These are phyloP conservation scores for Schwanniomyces yamadae DNA, from an alignment of 805 yeast genomes.

Conservation along the genomic window DNA sequence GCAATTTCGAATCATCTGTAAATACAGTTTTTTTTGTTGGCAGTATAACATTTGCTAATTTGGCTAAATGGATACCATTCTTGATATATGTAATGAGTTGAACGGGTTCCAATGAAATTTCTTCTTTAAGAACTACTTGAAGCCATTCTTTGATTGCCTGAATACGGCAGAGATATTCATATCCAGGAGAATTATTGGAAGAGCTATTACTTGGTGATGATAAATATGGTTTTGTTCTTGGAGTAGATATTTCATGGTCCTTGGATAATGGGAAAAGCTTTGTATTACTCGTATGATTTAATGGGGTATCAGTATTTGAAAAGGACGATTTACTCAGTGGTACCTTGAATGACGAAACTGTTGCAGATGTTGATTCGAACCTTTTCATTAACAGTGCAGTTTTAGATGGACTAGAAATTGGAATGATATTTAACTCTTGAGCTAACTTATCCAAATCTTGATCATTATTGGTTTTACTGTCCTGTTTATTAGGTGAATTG, in stretches of 20 bases:
- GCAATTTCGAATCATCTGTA: constrained; percentile 56
- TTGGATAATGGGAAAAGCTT: not conserved
- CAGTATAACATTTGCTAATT: constrained; percentile 67
- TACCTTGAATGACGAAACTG: constrained; percentile 40
- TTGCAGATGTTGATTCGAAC: constrained; percentile 43
- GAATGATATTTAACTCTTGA: constrained; percentile 31
- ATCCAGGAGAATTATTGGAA: constrained; percentile 40
- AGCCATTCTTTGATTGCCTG: constrained; percentile 84
- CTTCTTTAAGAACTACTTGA: constrained; percentile 58
- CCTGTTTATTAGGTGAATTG: constrained; percentile 16
- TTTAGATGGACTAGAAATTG: constrained; percentile 24
- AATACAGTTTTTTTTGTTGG: constrained; percentile 61
- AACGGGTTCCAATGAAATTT: constrained; percentile 52
- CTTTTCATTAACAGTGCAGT: constrained; percentile 28
- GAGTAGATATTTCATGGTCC: not conserved
- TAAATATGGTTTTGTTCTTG: constrained; percentile 6
- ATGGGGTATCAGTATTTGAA: constrained; percentile 17
- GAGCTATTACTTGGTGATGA: constrained; percentile 27
- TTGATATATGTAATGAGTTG: constrained; percentile 66
- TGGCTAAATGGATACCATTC: constrained; percentile 85
- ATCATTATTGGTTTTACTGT: constrained; percentile 12
- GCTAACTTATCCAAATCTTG: constrained; percentile 41
- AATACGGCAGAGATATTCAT: constrained; percentile 78
- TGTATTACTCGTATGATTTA: not conserved
- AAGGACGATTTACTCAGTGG: constrained; percentile 24